Base-by-base conservation (phyloP, 2,329 filamentous ascomycete genomes). In the Pseudocercospora vitis region DNA sequence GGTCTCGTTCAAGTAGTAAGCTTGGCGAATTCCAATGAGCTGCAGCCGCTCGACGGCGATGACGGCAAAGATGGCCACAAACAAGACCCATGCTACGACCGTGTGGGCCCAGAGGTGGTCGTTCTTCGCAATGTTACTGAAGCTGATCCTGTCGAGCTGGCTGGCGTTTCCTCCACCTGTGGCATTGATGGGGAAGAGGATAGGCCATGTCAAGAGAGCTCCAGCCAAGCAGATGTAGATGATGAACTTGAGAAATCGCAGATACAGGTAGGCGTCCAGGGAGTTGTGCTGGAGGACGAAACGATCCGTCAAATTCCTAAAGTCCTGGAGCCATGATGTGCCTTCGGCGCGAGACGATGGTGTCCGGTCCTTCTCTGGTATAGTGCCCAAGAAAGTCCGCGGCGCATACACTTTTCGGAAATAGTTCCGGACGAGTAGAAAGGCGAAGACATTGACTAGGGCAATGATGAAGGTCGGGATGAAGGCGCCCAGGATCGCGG, bases 261-360 rank as follows among this genome's bases (percentile, higher is more conserved):
- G 65, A 54, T 73, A 78, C 11, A 79, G 68, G 51, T 74, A 78
- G 24, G 73, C 75, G 59, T 79, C 76, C 44, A 79, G 71, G 8
- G 75, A 76, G 57, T 75, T 72, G 62, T 77, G 75, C 57, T 75
- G 72, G 42, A 79, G 70, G 18, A 78, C 71, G 55, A 74, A 76
- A 29, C 66, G 66, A 61, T 78, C 75, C 24, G 71, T 65, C 39
- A 77, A 73, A 62, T 59, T 63, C 19, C 69, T 66, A 58, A 76
- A 76, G 51, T 76, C 72, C 5, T 67, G 70, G 48, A 83, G 74
- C 81, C 81, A 84, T 39, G 60, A 62, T 23, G 48, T 51, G 9
- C 65, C 64, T 12, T 58, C 50, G 1, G 62, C 58, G 14, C 56
- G 55, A 12, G 60, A 61, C 2, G 59, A 55, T 14, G 66, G 66